A percentile compares a stretch with the other conserved stretches of the same genome.
Evolutionary conservation across 1,284 basidiomycete species (phyloP).

Genomic region (Ganoderma meredithae): DNA sequence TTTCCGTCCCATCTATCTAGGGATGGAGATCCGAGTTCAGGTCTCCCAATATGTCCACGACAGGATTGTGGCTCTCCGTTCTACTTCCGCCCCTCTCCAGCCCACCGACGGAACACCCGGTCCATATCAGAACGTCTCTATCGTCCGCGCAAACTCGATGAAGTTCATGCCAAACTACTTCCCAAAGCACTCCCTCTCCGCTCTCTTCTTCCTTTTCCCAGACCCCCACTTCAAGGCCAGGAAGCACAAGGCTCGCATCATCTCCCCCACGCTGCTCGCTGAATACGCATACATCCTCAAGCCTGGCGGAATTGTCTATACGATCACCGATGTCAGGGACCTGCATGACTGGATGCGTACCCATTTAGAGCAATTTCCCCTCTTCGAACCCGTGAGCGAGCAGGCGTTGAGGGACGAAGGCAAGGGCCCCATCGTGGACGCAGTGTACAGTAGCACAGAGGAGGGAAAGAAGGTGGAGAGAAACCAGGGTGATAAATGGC

Average conservation of each 20-base stretch:
- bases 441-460: constrained; percentile 88
- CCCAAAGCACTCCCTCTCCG: constrained; percentile 86
- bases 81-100: constrained; percentile 56
- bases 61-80: constrained; percentile 88
- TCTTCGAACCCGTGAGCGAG: constrained; percentile 86
- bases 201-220: constrained; percentile 98
- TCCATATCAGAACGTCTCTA: constrained; percentile 90
- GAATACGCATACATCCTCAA: constrained; percentile 93
- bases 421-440: constrained; percentile 78
- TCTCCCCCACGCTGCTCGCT: constrained; percentile 93
- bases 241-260: constrained; percentile 99
- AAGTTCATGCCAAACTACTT: constrained; percentile 99
- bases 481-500: constrained; percentile 90
- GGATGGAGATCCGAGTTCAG: constrained; percentile 97
- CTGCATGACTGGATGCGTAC: constrained; percentile 96
- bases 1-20: constrained; percentile 48
- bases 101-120: constrained; percentile 44
- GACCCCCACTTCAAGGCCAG: constrained; percentile 99
- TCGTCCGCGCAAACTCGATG: constrained; percentile 97
- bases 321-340: constrained; percentile 96
- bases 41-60: constrained; percentile 98
- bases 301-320: constrained; percentile 95
- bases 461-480: constrained; percentile 97
- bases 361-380: constrained; percentile 86
- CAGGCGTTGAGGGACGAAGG: constrained; percentile 77